Evolutionary conservation across 495 filamentous ascomycete species (phyloP).

Genomic region (Delitschia confertaspora): DNA sequence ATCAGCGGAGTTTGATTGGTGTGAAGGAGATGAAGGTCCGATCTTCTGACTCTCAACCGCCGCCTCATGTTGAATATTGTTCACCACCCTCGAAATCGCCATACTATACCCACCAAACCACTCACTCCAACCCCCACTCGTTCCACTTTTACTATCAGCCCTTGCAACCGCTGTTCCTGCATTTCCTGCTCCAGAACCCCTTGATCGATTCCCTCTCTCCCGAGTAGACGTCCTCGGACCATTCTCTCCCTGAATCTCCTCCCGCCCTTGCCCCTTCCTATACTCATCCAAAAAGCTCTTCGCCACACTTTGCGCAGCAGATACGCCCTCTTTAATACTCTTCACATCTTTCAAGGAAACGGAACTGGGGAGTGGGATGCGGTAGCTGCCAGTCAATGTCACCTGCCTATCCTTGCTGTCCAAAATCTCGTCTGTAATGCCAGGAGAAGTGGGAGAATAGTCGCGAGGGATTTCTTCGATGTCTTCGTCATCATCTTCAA

Average conservation of each 20-base stretch:
- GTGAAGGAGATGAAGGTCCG: too few species aligned
- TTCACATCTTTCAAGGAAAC: slow-evolving; percentile 24
- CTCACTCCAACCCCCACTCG: slow-evolving; percentile 18
- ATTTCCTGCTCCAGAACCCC: too few species aligned
- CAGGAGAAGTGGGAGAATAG: background rate
- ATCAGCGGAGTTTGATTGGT: too few species aligned
- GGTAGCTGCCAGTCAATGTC: slow-evolving; percentile 22
- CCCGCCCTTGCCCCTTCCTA: slow-evolving; percentile 1
- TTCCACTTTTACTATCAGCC: background rate
- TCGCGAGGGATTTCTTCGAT: slow-evolving; percentile 22
- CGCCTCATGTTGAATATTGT: slow-evolving; percentile 25
- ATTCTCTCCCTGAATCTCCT: background rate
- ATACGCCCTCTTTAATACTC: slow-evolving; percentile 19
- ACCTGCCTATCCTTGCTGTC: slow-evolving; percentile 10
- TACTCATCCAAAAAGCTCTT: slow-evolving; percentile 19
- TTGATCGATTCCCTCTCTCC: background rate
- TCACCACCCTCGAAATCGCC: slow-evolving; percentile 22
- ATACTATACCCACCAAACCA: slow-evolving; percentile 29
- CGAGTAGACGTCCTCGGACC: background rate
- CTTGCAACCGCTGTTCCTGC: background rate
- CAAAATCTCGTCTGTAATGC: background rate
- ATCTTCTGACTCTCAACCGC: slow-evolving; percentile 16
- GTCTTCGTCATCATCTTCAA: slow-evolving; percentile 5
- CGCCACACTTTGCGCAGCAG: slow-evolving; percentile 21
- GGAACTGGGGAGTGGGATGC: slow-evolving; percentile 21